Evolutionary conservation across 1,284 basidiomycete genomes (phyloP).

Genomic region (Neotropicomus parvogracilis): DNA sequence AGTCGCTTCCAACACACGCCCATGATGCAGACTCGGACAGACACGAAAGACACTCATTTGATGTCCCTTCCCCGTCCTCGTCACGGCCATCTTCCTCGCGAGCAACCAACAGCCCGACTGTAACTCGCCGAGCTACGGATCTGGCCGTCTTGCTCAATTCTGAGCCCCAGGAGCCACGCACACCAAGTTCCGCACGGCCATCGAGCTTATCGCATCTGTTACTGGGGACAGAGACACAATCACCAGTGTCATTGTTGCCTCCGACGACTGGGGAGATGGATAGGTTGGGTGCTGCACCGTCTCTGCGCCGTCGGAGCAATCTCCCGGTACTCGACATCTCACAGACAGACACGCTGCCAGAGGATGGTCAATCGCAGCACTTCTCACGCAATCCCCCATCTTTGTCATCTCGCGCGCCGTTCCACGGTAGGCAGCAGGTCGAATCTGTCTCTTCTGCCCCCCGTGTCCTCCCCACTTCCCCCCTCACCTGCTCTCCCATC

Average conservation of each 20-base stretch:
- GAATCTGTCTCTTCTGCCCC: constrained; percentile 24
- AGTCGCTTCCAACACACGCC: constrained; percentile 26
- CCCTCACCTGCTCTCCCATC: constrained; percentile 28
- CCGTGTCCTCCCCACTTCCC: constrained; percentile 28
- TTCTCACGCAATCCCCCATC: constrained; percentile 29
- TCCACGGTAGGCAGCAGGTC: constrained; percentile 24
- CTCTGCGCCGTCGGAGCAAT: constrained; percentile 35
- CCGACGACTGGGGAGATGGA: constrained; percentile 31
- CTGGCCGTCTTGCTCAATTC: constrained; percentile 67
- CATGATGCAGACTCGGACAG: constrained; percentile 30
- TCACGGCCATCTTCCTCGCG: constrained; percentile 35
- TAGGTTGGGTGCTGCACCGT: constrained; percentile 39
- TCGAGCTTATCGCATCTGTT: constrained; percentile 53
- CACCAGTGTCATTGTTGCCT: constrained; percentile 12
- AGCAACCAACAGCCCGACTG: constrained; percentile 42
- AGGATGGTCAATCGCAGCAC: constrained; percentile 22
- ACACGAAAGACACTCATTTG: constrained; percentile 29
- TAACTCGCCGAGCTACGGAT: constrained; percentile 61
- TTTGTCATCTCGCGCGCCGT: constrained; percentile 31
- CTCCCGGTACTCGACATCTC: constrained; percentile 36
- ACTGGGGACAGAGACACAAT: constrained; percentile 33
- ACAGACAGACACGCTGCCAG: constrained; percentile 20
- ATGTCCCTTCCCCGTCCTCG: constrained; percentile 34
- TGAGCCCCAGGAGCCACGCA: constrained; percentile 42
- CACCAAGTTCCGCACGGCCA: constrained; percentile 39